Base-by-base conservation (phyloP, 768 basidiomycete species). In the Podaxis carcinomalis region DNA sequence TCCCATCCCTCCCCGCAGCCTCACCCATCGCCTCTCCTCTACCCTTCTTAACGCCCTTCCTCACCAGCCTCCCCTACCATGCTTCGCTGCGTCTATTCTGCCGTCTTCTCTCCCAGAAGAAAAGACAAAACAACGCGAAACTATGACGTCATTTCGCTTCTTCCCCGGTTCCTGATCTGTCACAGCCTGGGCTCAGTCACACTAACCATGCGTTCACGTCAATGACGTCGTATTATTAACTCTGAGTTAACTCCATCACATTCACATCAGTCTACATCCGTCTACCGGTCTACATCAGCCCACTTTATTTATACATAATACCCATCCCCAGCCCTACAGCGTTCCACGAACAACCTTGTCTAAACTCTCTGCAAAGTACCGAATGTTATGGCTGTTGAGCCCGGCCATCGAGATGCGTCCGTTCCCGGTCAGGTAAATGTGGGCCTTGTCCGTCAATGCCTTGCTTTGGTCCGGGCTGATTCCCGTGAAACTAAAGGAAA, bases 371-470 rank as follows among this genome's bases (percentile, higher is more conserved):
- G 88, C 92, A 80, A 93, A 86, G 72, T 90, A 90, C 37, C 73
- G 60, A n/a, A 96, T 73, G 74, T 95, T 97, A 62, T 78, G 69
- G 50, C 77, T 83, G 80, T 94, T 96, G 77, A 96, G 73, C 14
- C 92, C 95, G 3, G 94, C 92, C 94, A 98, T 96, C 59, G 92
- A 94, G 68, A 98, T 96, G 53, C 95, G 81, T 51, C 95, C 93
- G 69, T 94, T 95, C 55, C 66, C 73, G 2, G 93, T 94, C 81
- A 96, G 75, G 72, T 95, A 97, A 53, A 97, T 77, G 68, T 95
- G 94, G 27, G 80, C 86, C 68, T 84, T 82, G 58, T 89, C 85
- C 14, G 84, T 79, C 72, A 97, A 70, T 53, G 78, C 82, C 71
- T 84, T 78, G 72, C 86, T 85, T 71, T 95, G 90, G 19, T 72